Conservation (phyloP, 306 rosid species). For the Neltuma alba region DNA sequence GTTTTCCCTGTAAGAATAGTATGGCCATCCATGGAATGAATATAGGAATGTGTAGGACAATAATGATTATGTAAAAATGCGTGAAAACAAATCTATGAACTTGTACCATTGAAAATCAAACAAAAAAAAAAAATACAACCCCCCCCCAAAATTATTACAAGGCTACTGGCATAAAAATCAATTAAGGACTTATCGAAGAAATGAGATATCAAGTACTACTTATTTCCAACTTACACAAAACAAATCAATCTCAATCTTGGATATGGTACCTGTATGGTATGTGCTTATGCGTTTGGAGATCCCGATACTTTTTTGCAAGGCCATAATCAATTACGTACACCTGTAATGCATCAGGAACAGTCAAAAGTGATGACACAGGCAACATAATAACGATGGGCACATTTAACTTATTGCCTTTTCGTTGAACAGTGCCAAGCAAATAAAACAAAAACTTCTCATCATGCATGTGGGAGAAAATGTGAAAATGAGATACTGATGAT, state of each 20-base stretch:
- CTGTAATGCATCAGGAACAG: slow-evolving; percentile 50
- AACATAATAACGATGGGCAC: not conserved
- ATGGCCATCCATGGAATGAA: slow-evolving; percentile 11
- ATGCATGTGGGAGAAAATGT: not conserved
- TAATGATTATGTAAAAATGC: not conserved
- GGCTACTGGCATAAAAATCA: not conserved
- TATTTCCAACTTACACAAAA: slow-evolving; percentile 18
- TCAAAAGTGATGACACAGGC: slow-evolving; percentile 5
- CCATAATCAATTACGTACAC: slow-evolving; percentile 97
- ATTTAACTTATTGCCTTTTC: slow-evolving; percentile 13
- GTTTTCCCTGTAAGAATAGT: slow-evolving; percentile 74
- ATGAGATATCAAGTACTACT: not conserved
- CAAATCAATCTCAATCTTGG: slow-evolving; percentile 26
- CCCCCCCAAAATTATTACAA: not conserved
- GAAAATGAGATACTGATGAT: not conserved
- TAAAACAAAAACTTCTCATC: slow-evolving; percentile 33
- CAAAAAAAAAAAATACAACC: not conserved
- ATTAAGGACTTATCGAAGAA: not conserved
- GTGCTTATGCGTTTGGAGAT: slow-evolving; percentile 98
- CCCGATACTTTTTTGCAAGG: slow-evolving; percentile 92
- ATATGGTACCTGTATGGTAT: slow-evolving; percentile 88
- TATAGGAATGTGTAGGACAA: slow-evolving; percentile 15
- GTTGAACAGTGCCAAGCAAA: slow-evolving; percentile 5
- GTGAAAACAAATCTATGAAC: not conserved
- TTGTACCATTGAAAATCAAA: not conserved